A percentile compares a stretch with the other conserved stretches of the same genome.
phyloP scores from a whole-genome alignment of 768 basidiomycete species.

The Sporobolomyces pararoseus region DNA sequence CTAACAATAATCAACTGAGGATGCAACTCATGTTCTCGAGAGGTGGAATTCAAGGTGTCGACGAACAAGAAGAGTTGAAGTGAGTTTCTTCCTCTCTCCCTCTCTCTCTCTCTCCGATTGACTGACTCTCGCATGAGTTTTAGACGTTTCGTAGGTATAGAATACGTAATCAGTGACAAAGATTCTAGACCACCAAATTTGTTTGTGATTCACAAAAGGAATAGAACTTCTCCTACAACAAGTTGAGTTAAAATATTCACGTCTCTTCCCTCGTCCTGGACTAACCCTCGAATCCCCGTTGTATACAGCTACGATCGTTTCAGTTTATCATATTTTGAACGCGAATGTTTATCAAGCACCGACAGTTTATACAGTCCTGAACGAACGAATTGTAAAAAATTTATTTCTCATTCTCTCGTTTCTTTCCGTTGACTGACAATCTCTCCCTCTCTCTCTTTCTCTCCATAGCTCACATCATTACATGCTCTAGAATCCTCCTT shows the following conservation, averaged over 20 bases:
- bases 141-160: constrained; percentile 69
- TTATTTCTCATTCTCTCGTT: not conserved
- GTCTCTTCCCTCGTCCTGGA: not conserved
- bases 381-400: constrained; percentile 68
- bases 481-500: constrained; percentile 65
- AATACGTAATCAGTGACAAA: constrained; percentile 67
- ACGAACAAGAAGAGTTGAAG: constrained; percentile 80
- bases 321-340: constrained; percentile 82
- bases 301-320: constrained; percentile 44
- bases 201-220: constrained; percentile 85
- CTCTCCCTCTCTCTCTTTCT: constrained; percentile 58
- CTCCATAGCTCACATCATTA: constrained; percentile 44
- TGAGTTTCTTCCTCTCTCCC: constrained; percentile 52
- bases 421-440: not conserved
- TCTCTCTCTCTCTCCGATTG: not conserved
- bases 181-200: constrained; percentile 73
- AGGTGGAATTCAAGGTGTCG: constrained; percentile 52
- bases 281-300: no score
- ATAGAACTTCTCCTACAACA: constrained; percentile 75
- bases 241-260: constrained; percentile 54
- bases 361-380: constrained; percentile 74
- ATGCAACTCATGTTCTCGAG: constrained; percentile 89
- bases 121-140: not conserved
- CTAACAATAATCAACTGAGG: constrained; percentile 82
- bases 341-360: constrained; percentile 85